Evolutionary conservation across 2,329 filamentous ascomycete genomes (phyloP).

Genomic region (Colletotrichum sp.): DNA sequence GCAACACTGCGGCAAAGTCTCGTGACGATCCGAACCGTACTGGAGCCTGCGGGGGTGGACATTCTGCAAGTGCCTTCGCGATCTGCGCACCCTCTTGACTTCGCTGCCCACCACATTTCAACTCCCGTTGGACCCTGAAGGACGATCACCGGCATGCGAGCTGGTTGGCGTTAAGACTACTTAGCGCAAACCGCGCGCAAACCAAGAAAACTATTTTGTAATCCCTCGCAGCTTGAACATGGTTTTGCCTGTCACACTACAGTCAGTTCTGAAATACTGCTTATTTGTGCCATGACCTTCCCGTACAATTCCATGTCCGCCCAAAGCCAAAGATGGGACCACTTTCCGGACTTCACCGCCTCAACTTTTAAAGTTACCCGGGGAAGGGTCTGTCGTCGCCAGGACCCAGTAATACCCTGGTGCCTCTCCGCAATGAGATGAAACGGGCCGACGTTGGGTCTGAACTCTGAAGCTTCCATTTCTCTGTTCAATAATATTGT

Average conservation of each 20-base stretch:
- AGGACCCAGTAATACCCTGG: neutral
- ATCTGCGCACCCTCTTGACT: slow-evolving; percentile 9
- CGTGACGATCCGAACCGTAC: slow-evolving; percentile 6
- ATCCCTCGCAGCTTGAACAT: neutral
- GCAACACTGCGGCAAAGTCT: slow-evolving; percentile 11
- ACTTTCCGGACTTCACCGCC: neutral
- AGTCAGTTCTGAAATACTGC: neutral
- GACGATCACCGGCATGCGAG: slow-evolving; percentile 9
- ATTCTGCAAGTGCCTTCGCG: slow-evolving; percentile 11
- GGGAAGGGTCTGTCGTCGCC: neutral
- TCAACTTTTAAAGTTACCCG: neutral
- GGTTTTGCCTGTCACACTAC: neutral
- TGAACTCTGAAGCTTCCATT: neutral
- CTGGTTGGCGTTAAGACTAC: neutral
- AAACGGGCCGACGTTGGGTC: neutral
- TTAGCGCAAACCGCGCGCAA: neutral
- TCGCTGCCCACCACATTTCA: neutral
- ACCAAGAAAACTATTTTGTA: neutral
- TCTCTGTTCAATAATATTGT: neutral
- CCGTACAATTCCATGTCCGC: neutral
- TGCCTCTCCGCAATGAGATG: neutral
- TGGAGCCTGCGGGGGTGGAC: slow-evolving; percentile 13
- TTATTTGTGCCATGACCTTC: neutral
- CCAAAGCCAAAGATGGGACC: neutral
- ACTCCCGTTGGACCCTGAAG: slow-evolving; percentile 11